Evolutionary conservation across 129 eudicot species (phyloP).

Genomic region (Artemisia annua): DNA sequence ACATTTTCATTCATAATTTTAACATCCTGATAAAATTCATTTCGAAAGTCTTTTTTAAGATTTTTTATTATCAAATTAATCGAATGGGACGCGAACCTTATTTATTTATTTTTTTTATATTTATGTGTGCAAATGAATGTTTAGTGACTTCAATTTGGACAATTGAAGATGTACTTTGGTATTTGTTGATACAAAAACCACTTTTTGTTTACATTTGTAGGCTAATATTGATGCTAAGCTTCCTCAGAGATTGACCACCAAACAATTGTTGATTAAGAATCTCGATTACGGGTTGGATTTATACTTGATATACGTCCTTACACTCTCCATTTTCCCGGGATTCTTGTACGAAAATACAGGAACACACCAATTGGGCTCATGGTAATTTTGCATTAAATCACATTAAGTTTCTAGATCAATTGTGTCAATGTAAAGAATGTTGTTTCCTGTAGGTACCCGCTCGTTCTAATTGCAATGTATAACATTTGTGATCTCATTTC

Average conservation of each 20-base stretch:
- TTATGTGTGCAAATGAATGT: too few relatives aligned
- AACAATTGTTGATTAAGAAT: conserved; percentile 48
- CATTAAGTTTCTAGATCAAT: neutral
- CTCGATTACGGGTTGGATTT: conserved; percentile 59
- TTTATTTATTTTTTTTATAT: too few relatives aligned
- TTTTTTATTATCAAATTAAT: too few relatives aligned
- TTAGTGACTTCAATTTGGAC: too few relatives aligned
- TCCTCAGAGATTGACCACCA: conserved; percentile 45
- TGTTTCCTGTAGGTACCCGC: conserved; percentile 48
- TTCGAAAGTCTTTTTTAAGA: too few relatives aligned
- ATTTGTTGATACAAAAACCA: neutral
- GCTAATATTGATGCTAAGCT: conserved; percentile 32
- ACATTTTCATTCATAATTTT: too few relatives aligned
- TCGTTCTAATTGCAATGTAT: conserved; percentile 68
- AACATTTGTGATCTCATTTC: conserved; percentile 56
- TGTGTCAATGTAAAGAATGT: conserved; percentile 5
- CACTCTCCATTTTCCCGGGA: conserved; percentile 78
- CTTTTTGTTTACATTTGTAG: conserved; percentile 27
- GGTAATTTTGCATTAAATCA: conserved; percentile 37
- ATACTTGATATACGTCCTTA: conserved; percentile 56
- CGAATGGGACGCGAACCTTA: too few relatives aligned
- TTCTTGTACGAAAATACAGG: conserved; percentile 76
- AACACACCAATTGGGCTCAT: conserved; percentile 55
- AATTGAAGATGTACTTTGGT: neutral
- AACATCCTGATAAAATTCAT: too few relatives aligned